phyloP scores from a whole-genome alignment of 148 eudicot genomes.

The Persicaria maculosa region DNA sequence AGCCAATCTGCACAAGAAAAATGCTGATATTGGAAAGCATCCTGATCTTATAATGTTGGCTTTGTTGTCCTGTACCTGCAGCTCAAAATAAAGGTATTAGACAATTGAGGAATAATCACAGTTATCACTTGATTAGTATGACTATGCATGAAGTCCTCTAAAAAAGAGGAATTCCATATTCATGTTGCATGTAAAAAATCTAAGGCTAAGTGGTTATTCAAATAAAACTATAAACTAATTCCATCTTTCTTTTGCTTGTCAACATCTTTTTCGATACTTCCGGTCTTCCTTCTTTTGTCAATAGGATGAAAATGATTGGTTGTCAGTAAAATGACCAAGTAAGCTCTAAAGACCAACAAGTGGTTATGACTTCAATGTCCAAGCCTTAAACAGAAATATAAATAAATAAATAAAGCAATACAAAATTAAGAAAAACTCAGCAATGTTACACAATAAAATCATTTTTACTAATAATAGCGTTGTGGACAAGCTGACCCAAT shows the following conservation, averaged over 20 bases:
- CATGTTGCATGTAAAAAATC: background rate
- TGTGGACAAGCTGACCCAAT: too few species aligned
- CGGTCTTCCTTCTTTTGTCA: background rate
- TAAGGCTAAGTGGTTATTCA: background rate
- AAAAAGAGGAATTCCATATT: background rate
- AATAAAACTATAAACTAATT: background rate
- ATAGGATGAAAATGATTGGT: constrained; percentile 4
- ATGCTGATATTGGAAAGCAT: constrained; percentile 29
- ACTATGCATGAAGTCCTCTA: background rate
- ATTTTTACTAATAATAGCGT: background rate
- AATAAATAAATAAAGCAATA: background rate
- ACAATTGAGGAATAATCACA: background rate
- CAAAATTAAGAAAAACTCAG: background rate
- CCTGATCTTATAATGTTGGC: constrained; percentile 28
- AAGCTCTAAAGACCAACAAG: background rate
- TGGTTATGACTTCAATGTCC: background rate
- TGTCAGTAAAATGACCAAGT: constrained; percentile 2
- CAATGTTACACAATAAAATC: background rate
- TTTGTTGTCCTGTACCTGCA: constrained; percentile 46
- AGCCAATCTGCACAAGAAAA: constrained; percentile 37
- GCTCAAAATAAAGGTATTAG: constrained; percentile 11
- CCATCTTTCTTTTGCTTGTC: background rate
- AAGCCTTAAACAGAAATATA: background rate
- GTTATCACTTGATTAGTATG: background rate
- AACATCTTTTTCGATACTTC: background rate